Percentiles rank a stretch among this genome's conserved stretches.
phyloP scores from a whole-genome alignment of 1,284 basidiomycete species.

The Moesziomyces sp. region DNA sequence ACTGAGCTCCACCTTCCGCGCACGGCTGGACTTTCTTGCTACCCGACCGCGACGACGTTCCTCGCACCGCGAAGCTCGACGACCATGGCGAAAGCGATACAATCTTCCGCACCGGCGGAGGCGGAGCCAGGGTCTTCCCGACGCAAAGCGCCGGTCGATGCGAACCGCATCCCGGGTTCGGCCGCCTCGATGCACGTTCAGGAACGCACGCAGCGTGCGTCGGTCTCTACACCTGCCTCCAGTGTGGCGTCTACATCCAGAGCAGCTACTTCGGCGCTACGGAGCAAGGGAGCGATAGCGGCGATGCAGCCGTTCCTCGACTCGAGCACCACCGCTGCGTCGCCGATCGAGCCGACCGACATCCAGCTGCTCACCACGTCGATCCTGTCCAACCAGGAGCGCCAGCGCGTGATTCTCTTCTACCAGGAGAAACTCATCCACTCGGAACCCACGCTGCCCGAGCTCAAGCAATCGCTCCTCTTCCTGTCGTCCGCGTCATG shows the following conservation, averaged over 20 bases:
- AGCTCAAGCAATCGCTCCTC: conserved; percentile 22
- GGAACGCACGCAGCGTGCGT: conserved; percentile 11
- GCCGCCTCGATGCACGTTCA: conserved; percentile 37
- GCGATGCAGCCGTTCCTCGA: conserved; percentile 36
- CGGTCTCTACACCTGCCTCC: background rate
- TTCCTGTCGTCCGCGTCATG: conserved; percentile 24
- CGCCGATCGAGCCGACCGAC: conserved; percentile 44
- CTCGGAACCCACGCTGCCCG: background rate
- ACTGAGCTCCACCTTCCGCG: background rate
- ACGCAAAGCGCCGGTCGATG: conserved; percentile 24
- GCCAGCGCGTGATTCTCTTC: conserved; percentile 25
- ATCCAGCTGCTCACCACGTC: conserved; percentile 46
- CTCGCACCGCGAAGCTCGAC: background rate
- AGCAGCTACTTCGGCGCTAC: background rate
- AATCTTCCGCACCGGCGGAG: background rate
- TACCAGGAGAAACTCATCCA: conserved; percentile 38
- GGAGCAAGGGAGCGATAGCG: conserved; percentile 17
- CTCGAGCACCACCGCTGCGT: conserved; percentile 17
- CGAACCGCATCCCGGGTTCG: conserved; percentile 38
- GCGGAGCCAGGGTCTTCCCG: too few species aligned
- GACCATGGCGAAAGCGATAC: background rate
- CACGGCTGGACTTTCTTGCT: too few species aligned
- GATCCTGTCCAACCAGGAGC: conserved; percentile 39
- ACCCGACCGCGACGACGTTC: background rate
- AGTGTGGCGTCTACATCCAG: background rate